phyloP scores from a whole-genome alignment of 192 early-diverging fungal species.

The Dissophora ornata region DNA sequence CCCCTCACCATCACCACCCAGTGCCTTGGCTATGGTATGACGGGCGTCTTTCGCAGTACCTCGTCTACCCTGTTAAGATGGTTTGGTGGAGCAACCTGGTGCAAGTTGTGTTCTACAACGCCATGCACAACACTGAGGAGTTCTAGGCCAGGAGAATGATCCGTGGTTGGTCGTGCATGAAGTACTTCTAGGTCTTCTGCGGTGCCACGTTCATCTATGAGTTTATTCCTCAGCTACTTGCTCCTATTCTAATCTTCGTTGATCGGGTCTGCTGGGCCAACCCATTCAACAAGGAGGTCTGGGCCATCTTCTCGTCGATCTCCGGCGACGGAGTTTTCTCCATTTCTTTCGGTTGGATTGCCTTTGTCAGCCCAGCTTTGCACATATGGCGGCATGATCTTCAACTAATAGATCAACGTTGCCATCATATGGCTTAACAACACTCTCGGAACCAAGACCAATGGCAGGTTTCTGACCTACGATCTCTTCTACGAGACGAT shows the following conservation, averaged over 20 bases:
- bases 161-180: constrained; percentile 26
- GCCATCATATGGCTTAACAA: constrained; percentile 76
- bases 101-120: too few relatives aligned
- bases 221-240: constrained; percentile 52
- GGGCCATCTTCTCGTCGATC: constrained; percentile 55
- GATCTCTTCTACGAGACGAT: constrained; percentile 20
- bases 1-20: constrained; percentile 41
- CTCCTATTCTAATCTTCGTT: constrained; percentile 36
- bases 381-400: constrained; percentile 69
- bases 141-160: constrained; percentile 12
- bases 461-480: constrained; percentile 16
- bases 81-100: too few relatives aligned
- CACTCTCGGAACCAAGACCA: constrained; percentile 35
- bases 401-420: constrained; percentile 78
- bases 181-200: constrained; percentile 57
- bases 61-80: constrained; percentile 83
- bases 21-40: constrained; percentile 46
- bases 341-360: constrained; percentile 77
- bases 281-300: constrained; percentile 31
- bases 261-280: constrained; percentile 38
- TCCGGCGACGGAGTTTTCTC: constrained; percentile 75
- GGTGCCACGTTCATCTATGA: constrained; percentile 58
- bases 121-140: constrained; percentile 39
- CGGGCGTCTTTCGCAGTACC: constrained; percentile 60
- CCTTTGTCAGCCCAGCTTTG: constrained; percentile 38